Percentiles rank a stretch among this genome's conserved stretches.
These are phyloP conservation scores for Ceratobasidium sp. DNA, from an alignment of 1,284 basidiomycete species.

Conservation along the genomic window DNA sequence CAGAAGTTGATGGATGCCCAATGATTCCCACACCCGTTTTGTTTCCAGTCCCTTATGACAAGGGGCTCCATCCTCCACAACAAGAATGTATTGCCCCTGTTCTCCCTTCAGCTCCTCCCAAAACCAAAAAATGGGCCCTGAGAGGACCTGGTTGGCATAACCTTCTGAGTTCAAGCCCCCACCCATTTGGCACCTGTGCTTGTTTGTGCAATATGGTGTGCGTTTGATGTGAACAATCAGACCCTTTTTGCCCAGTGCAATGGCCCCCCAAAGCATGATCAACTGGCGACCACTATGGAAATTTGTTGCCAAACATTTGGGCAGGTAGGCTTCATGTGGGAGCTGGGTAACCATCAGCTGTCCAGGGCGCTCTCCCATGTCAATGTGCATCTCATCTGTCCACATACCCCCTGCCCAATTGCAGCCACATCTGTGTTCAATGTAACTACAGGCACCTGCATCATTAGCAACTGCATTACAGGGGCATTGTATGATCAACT, in stretches of 20 bases:
- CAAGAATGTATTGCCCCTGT: not conserved
- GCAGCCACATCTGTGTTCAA: slow-evolving; percentile 47
- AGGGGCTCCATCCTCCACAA: slow-evolving; percentile 19
- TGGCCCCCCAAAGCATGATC: not conserved
- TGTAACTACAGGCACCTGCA: too few relatives aligned
- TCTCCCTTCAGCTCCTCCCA: not conserved
- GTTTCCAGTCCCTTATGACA: not conserved
- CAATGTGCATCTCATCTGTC: slow-evolving; percentile 3
- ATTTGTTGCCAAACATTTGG: not conserved
- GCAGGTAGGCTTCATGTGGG: slow-evolving; percentile 10
- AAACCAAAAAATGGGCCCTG: slow-evolving; percentile 7
- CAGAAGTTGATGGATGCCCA: not conserved
- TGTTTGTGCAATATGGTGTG: not conserved
- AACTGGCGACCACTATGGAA: slow-evolving; percentile 3
- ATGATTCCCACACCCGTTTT: not conserved
- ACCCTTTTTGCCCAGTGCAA: slow-evolving; percentile 4
- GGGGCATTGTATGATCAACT: too few relatives aligned
- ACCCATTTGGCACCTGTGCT: not conserved
- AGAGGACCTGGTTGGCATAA: slow-evolving; percentile 18
- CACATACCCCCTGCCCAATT: slow-evolving; percentile 7
- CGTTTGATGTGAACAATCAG: not conserved
- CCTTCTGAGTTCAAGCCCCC: slow-evolving; percentile 10
- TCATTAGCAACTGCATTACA: too few relatives aligned
- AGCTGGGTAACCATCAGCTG: slow-evolving; percentile 4
- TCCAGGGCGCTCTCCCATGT: not conserved